phyloP scores from a whole-genome alignment of 305 asterid genomes.

The Caryopteris hybrid region DNA sequence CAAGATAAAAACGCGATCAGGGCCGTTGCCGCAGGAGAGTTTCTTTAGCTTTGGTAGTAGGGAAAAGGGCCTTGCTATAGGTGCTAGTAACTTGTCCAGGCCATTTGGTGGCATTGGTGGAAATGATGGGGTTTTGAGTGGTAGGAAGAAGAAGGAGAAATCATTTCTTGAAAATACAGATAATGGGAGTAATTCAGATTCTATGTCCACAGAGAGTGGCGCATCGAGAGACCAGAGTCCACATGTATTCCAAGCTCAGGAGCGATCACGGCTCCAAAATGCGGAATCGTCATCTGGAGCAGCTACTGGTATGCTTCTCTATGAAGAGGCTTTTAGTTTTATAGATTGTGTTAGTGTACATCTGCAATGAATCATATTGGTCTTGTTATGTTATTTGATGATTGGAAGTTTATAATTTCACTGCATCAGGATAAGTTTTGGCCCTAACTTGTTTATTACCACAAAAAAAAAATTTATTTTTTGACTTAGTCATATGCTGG shows the following conservation, averaged over 20 bases:
- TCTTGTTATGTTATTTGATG: constrained; percentile 9
- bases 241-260: constrained; percentile 44
- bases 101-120: constrained; percentile 33
- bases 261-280: constrained; percentile 65
- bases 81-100: constrained; percentile 83
- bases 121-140: constrained; percentile 33
- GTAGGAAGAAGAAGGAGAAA: constrained; percentile 56
- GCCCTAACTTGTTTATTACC: no score
- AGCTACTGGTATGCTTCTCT: constrained; percentile 51
- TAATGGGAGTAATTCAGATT: constrained; percentile 61
- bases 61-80: constrained; percentile 66
- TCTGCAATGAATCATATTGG: neutral
- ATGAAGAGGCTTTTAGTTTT: neutral
- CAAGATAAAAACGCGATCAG: constrained; percentile 97
- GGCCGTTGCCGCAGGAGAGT: constrained; percentile 99
- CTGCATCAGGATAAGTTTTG: neutral
- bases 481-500: constrained; percentile 14
- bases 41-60: constrained; percentile 74
- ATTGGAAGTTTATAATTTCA: neutral
- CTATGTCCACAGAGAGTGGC: constrained; percentile 62
- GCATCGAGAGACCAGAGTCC: constrained; percentile 75
- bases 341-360: constrained; percentile 1
- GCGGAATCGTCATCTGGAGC: constrained; percentile 76
- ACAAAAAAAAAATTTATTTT: no score
- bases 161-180: constrained; percentile 35